Percentiles rank a stretch among this genome's conserved stretches.
These are phyloP conservation scores for Mycena olivaceomarginata DNA, from an alignment of 768 basidiomycete species.

Conservation along the genomic window DNA sequence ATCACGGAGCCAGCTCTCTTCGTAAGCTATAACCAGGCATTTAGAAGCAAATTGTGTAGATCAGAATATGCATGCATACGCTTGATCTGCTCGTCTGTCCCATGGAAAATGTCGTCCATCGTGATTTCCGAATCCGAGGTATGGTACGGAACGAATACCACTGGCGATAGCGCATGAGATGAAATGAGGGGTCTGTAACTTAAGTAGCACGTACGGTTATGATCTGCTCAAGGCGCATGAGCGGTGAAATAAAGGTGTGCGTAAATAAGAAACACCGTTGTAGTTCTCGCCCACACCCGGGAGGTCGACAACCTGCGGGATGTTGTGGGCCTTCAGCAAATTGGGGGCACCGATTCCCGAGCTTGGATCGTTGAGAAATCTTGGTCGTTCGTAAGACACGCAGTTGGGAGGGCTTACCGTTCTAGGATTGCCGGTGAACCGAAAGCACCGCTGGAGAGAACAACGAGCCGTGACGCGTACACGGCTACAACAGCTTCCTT, in stretches of 20 bases:
- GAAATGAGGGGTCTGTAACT: too few species aligned
- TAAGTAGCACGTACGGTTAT: conserved; percentile 47
- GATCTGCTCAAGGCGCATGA: conserved; percentile 56
- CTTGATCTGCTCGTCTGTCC: conserved; percentile 58
- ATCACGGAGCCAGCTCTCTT: conserved; percentile 53
- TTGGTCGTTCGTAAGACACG: neutral
- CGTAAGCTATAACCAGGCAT: conserved; percentile 38
- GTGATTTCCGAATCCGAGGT: conserved; percentile 69
- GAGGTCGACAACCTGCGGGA: conserved; percentile 56
- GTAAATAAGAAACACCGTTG: conserved; percentile 49
- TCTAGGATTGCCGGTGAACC: conserved; percentile 75
- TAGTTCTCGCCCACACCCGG: conserved; percentile 67
- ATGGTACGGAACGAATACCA: conserved; percentile 54
- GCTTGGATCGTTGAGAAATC: conserved; percentile 48
- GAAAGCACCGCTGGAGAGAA: conserved; percentile 73
- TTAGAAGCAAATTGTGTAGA: neutral
- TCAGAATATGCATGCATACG: neutral
- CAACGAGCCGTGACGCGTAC: conserved; percentile 65
- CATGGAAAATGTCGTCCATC: conserved; percentile 67
- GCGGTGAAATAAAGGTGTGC: neutral
- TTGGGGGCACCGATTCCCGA: conserved; percentile 62
- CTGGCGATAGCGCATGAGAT: too few species aligned
- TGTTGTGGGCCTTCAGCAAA: conserved; percentile 48
- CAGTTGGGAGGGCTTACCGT: conserved; percentile 50
- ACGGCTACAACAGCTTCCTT: conserved; percentile 43